A percentile compares a stretch with the other conserved stretches of the same genome.
Conservation (phyloP, 2,329 filamentous ascomycete species). For the Botryotinia calthae region DNA sequence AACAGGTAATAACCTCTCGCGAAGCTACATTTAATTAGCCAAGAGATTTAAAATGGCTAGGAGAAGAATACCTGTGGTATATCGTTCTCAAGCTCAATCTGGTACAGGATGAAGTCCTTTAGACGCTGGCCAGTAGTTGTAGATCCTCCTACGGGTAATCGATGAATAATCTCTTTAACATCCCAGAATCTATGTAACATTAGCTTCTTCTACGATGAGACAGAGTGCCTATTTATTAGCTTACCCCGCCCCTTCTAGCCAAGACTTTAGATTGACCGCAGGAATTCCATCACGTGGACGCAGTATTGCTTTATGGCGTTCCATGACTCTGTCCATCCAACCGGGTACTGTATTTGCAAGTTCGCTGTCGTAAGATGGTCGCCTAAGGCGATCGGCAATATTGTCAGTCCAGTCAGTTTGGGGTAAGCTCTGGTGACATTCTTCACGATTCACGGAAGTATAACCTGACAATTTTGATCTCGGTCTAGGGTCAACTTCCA, state of each 20-base stretch:
- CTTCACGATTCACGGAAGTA: background rate
- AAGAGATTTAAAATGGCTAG: background rate
- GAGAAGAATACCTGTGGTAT: slow-evolving; percentile 15
- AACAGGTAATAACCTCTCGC: slow-evolving; percentile 21
- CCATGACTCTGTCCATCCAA: slow-evolving; percentile 33
- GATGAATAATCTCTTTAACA: slow-evolving; percentile 33
- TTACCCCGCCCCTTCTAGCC: slow-evolving; percentile 36
- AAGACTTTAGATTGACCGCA: slow-evolving; percentile 34
- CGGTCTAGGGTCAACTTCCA: slow-evolving; percentile 36
- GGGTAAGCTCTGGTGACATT: slow-evolving; percentile 27
- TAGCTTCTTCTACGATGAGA: slow-evolving; percentile 3
- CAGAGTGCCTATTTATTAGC: slow-evolving; percentile 1
- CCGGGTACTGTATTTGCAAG: slow-evolving; percentile 31
- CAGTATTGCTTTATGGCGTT: slow-evolving; percentile 31
- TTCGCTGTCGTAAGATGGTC: slow-evolving; percentile 29
- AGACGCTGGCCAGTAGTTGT: slow-evolving; percentile 2
- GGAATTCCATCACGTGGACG: slow-evolving; percentile 34
- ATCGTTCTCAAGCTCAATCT: slow-evolving; percentile 23
- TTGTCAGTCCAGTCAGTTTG: slow-evolving; percentile 33
- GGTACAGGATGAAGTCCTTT: slow-evolving; percentile 18
- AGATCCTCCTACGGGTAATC: slow-evolving; percentile 29
- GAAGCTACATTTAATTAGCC: slow-evolving; percentile 28
- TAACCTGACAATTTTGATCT: slow-evolving; percentile 21
- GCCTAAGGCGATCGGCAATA: slow-evolving; percentile 32
- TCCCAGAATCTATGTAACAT: slow-evolving; percentile 35